Base-by-base conservation (phyloP, 495 filamentous ascomycete species). In the Podospora appendiculata region DNA sequence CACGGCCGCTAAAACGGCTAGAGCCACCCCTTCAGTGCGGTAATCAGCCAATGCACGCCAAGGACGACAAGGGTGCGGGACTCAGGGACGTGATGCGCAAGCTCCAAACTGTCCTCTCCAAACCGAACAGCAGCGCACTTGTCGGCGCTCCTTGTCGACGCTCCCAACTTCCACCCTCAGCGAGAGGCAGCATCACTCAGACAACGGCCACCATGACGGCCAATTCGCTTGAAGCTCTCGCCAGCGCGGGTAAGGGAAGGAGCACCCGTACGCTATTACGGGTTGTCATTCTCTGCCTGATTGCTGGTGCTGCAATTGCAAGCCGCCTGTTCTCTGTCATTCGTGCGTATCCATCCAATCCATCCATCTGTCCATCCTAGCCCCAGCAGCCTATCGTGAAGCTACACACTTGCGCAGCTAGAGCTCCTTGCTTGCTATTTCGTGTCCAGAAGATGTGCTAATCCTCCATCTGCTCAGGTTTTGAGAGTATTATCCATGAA, bases 401-500 rank as follows among this genome's bases (percentile, higher is more conserved):
- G 25, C 25, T 25, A 5, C 25, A 25, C 25, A 5, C 25, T 25
- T 25, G 25, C 33, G 8, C 9, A 12, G 16, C 47, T 49, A 3
- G 1, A 32, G 16, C 13, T 36, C 2, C 16, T 17, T 39, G 32
- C 9, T 2, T 7, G 25, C 16, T 40, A 40, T 16, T 33, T 5
- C 32, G 13, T 1, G 10, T 32, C 19, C 34, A 48, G 33, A 44
- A 48, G 33, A 44, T 44, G 8, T 60, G 57, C 72, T 81, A 62
- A 79, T 43, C 43, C 47, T 45, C 45, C 63, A 51, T 54, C 35
- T n/a, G 10, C 5, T 49, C 54, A 92, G 89, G 94, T 41, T 99
- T 99, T 63, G 94, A 99, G 73, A 96, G 90, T 72, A 97, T 99
- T 67, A 99, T 99, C 66, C 93, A 97, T 74, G 93, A 98, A 80